Conservation (phyloP, 2,329 filamentous ascomycete genomes). For the Massarina eburnea region DNA sequence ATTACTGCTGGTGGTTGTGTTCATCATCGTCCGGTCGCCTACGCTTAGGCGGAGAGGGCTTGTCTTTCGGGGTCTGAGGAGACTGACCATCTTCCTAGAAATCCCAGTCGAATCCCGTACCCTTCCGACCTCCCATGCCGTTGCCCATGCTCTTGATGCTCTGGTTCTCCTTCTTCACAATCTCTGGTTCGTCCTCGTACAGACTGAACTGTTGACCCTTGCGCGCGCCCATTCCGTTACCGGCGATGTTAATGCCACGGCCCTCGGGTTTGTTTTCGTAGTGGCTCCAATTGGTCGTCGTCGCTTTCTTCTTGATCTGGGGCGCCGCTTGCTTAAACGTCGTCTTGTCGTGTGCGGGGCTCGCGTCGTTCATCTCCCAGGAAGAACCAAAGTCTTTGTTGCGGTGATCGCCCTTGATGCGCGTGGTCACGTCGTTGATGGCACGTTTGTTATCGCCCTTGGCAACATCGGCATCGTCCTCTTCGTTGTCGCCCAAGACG, state of each 20-base stretch:
- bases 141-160: conserved; percentile 41
- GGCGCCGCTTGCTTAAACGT: conserved; percentile 54
- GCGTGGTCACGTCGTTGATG: conserved; percentile 69
- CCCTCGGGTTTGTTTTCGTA: conserved; percentile 32
- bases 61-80: background rate
- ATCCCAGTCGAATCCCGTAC: conserved; percentile 32
- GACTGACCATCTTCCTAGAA: conserved; percentile 19
- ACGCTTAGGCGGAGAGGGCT: background rate
- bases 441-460: conserved; percentile 45
- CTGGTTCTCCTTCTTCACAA: conserved; percentile 28
- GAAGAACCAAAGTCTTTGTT: conserved; percentile 76
- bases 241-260: conserved; percentile 41
- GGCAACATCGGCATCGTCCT: conserved; percentile 52
- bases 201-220: conserved; percentile 46
- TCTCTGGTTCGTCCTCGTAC: conserved; percentile 29
- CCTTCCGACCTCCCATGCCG: conserved; percentile 45
- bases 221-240: conserved; percentile 46
- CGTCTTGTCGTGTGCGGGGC: conserved; percentile 51
- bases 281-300: conserved; percentile 37
- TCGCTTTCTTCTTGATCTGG: conserved; percentile 59
- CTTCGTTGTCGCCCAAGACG: conserved; percentile 55
- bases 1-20: background rate
- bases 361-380: conserved; percentile 73
- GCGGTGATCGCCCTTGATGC: conserved; percentile 72
- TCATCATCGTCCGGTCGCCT: background rate